Evolutionary conservation across 106 monocot species (phyloP).

Genomic region (Apostasia ramifera): DNA sequence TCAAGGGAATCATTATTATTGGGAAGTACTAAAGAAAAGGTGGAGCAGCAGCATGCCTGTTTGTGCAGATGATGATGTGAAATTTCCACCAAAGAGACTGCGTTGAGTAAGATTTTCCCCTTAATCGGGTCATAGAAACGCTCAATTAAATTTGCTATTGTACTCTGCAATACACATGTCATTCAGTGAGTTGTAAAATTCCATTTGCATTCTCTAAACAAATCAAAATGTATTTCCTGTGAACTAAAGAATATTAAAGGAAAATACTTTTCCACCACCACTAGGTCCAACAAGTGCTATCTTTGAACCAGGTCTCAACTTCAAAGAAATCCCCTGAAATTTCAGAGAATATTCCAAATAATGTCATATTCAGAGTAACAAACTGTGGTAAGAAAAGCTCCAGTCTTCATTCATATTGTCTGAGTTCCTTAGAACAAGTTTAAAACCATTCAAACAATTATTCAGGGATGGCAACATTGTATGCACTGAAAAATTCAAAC

Average conservation of each 20-base stretch:
- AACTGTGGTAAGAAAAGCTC: too few species aligned
- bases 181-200: background rate
- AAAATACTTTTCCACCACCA: conserved; percentile 72
- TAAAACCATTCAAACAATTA: too few species aligned
- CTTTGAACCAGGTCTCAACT: conserved; percentile 81
- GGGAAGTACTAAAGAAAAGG: background rate
- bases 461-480: too few species aligned
- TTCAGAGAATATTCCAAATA: conserved; percentile 3
- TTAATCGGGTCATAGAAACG: conserved; percentile 92
- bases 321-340: conserved; percentile 88
- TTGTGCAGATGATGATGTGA: conserved; percentile 85
- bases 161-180: conserved; percentile 55
- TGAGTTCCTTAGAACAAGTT: too few species aligned
- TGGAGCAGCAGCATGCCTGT: conserved; percentile 32
- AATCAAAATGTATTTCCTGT: conserved; percentile 4
- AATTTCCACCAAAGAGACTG: conserved; percentile 79
- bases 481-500: too few species aligned
- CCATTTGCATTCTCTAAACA: background rate
- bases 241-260: background rate
- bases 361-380: too few species aligned
- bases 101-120: conserved; percentile 85
- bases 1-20: background rate
- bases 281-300: conserved; percentile 75
- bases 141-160: conserved; percentile 94
- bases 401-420: too few species aligned